Evolutionary conservation across 2,329 filamentous ascomycete genomes (phyloP), one percentile per base, ranked within the genome.

Genomic region (Graphiopsis chlorocephala): DNA sequence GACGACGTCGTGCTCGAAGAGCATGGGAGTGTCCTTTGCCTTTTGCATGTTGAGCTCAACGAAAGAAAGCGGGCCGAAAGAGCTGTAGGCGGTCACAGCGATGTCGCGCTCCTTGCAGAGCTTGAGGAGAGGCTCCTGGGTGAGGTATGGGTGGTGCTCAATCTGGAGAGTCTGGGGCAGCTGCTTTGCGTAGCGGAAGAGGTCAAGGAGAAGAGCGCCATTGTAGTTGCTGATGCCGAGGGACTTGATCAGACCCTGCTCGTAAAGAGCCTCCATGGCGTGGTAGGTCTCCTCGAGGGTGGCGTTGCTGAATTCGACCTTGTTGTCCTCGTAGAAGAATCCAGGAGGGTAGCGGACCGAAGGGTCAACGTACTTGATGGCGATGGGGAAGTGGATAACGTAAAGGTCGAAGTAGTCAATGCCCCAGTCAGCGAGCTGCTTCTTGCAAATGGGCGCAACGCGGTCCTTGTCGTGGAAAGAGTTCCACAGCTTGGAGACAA

Each of bases 401-500:
- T 45, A 96, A 70, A 96, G 86, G 78, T 96, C 92, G 78, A 96
- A 93, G 84, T 96, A 96, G 74, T 93, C 92, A 67, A 96, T 77
- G 68, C 90, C 88, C 88, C 91, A 94, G 83, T 94, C 90, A 70
- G 87, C 85, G 67, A 93, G 87, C 80, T 93, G 90, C 75, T 88
- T 89, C 78, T 86, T 86, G 78, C 83, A 85, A 75, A 95, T 92
- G 65, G 88, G 88, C 79, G 89, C 87, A 68, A 94, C 91, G 72
- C 85, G 85, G 71, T 94, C 88, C 72, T 84, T 84, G 73, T 94
- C 90, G 83, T 96, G 92, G 86, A 93, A 96, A 70, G 88, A 89
- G 82, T 94, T 93, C 92, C 93, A 96, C 65, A 97, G 89, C 84
- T 96, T 97, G 79, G 90, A 92, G 69, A 93, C 90, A 75, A 97